Evolutionary conservation across 768 basidiomycete genomes (phyloP).

Genomic region (Tricholoma sp.): DNA sequence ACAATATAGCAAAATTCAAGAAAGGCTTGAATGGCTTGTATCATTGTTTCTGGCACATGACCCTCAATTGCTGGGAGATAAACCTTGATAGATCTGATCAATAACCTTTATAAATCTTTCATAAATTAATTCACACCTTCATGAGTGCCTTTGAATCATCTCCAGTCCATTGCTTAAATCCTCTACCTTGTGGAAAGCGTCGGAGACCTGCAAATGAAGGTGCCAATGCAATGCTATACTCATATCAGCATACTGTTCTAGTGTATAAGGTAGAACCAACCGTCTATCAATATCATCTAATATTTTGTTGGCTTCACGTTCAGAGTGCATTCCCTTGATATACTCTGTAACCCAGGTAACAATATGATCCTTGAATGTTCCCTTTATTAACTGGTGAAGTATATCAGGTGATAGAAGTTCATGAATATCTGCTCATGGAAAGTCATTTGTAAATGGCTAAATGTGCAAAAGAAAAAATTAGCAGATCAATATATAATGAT

Average conservation of each 20-base stretch:
- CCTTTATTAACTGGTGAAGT: conserved; percentile 27
- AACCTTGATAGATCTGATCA: conserved; percentile 2
- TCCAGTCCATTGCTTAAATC: conserved; percentile 16
- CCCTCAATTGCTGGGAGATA: conserved; percentile 9
- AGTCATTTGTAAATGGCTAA: background rate
- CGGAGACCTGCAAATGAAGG: conserved; percentile 9
- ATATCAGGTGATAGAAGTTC: conserved; percentile 22
- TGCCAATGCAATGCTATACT: conserved; percentile 5
- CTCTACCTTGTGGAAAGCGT: conserved; percentile 7
- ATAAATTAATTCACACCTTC: conserved; percentile 1
- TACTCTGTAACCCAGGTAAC: conserved; percentile 24
- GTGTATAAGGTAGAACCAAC: conserved; percentile 6
- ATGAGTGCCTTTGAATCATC: conserved; percentile 13
- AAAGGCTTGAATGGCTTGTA: conserved; percentile 13
- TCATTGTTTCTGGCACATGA: conserved; percentile 8
- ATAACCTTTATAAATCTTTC: background rate
- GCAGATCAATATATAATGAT: background rate
- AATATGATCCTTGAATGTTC: conserved; percentile 26
- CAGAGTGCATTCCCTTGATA: conserved; percentile 9
- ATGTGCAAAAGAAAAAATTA: background rate
- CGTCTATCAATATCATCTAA: conserved; percentile 23
- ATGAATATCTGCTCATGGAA: conserved; percentile 3
- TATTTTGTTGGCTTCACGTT: conserved; percentile 14
- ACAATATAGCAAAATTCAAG: conserved; percentile 25
- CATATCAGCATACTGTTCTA: background rate